Conservation (phyloP, 495 filamentous ascomycete genomes). For the Evernia prunastri region DNA sequence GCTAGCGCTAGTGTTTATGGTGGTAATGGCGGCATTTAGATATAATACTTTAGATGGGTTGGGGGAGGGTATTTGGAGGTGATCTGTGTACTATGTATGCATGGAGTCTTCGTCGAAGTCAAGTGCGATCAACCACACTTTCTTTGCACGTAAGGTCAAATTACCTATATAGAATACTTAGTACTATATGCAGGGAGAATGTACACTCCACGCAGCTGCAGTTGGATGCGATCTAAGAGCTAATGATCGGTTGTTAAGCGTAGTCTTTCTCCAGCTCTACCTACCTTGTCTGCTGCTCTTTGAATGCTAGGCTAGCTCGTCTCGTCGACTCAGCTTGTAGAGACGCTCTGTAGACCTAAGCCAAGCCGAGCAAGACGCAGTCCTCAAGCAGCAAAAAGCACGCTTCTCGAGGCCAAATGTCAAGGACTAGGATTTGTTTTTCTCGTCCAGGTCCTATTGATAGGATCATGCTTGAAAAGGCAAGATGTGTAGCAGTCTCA, state of each 20-base stretch:
- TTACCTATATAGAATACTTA: too few relatives aligned
- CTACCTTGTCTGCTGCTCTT: neutral
- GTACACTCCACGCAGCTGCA: neutral
- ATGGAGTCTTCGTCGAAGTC: neutral
- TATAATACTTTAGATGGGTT: conserved; percentile 14
- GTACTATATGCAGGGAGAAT: neutral
- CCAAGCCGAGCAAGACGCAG: neutral
- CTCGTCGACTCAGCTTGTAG: neutral
- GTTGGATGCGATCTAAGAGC: neutral
- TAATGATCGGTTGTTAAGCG: neutral
- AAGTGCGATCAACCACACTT: neutral
- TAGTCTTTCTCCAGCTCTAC: neutral
- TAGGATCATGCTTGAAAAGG: too few relatives aligned
- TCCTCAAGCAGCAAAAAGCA: neutral
- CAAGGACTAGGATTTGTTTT: neutral
- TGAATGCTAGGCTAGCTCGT: neutral
- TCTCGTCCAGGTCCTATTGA: neutral
- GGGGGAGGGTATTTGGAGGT: conserved; percentile 16
- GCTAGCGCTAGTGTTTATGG: conserved; percentile 16
- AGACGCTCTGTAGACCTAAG: neutral
- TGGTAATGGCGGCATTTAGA: conserved; percentile 6
- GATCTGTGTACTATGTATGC: neutral
- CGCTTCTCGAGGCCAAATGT: neutral
- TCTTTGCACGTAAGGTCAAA: neutral
- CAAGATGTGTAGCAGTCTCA: neutral